Percentiles rank a stretch among this genome's conserved stretches.
These are phyloP conservation scores for Gnetum montanum DNA, from an alignment of 75 land plant genomes.

Conservation along the genomic window DNA sequence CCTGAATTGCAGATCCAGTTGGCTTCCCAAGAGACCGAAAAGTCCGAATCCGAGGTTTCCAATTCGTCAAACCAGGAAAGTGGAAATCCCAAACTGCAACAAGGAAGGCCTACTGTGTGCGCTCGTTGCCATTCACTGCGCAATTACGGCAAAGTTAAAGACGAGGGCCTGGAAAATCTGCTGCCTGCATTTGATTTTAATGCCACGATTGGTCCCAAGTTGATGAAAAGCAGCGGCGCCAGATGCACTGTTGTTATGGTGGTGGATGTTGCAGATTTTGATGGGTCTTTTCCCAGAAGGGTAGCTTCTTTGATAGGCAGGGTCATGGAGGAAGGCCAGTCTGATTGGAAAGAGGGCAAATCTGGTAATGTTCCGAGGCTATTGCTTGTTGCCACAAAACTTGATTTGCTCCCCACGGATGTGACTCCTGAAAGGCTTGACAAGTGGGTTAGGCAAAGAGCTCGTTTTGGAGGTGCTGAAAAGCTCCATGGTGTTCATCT, in stretches of 20 bases:
- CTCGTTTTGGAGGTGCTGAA: conserved; percentile 53
- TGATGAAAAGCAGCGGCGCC: conserved; percentile 31
- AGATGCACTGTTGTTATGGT: conserved; percentile 74
- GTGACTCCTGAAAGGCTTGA: conserved; percentile 60
- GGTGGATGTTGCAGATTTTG: conserved; percentile 72
- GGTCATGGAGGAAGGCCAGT: conserved; percentile 37
- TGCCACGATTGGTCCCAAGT: conserved; percentile 40
- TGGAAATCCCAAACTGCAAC: neutral
- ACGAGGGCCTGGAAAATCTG: conserved; percentile 49
- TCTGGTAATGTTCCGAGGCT: conserved; percentile 80
- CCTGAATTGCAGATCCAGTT: neutral
- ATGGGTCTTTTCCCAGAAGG: conserved; percentile 77
- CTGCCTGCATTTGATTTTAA: conserved; percentile 88
- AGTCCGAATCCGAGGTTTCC: neutral
- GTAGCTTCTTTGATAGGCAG: conserved; percentile 48
- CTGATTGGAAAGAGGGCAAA: conserved; percentile 62
- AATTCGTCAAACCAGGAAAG: neutral
- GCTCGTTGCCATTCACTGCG: conserved; percentile 72
- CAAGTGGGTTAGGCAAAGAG: conserved; percentile 67
- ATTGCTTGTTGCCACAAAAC: conserved; percentile 73
- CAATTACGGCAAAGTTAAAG: conserved; percentile 72
- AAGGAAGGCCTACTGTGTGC: conserved; percentile 56
- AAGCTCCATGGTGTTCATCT: conserved; percentile 63
- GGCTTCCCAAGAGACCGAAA: neutral
- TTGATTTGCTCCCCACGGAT: conserved; percentile 68